Conservation (phyloP, 1,139 yeast genomes). For the Diutina siamensis region DNA sequence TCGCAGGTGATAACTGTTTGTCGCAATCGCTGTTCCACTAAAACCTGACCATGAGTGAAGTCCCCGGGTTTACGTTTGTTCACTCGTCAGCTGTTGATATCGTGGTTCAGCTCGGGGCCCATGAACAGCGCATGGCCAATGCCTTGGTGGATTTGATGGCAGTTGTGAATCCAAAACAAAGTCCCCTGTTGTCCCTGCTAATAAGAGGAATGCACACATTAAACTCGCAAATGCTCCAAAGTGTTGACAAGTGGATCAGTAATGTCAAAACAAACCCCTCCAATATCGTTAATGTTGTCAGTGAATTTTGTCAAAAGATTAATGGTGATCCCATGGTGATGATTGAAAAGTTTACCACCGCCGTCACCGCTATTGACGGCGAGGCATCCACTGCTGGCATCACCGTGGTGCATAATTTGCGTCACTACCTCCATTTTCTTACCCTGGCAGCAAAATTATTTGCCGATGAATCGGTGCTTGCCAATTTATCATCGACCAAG, state of each 20-base stretch:
- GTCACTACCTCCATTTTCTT: not conserved
- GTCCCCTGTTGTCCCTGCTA: not conserved
- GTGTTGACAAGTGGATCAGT: not conserved
- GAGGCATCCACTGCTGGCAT: not conserved
- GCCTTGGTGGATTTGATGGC: not conserved
- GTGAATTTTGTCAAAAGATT: not conserved
- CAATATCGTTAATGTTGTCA: not conserved
- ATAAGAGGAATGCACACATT: not conserved
- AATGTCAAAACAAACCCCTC: not conserved
- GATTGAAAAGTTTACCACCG: not conserved
- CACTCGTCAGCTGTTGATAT: not conserved
- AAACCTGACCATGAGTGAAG: slow-evolving; percentile 1
- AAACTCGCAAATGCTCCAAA: not conserved
- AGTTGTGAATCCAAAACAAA: not conserved
- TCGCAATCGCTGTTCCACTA: not conserved
- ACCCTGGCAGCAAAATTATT: not conserved
- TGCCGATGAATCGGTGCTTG: no score
- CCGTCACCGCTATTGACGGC: not conserved
- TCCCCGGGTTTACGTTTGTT: slow-evolving; percentile 5
- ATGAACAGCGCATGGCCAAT: not conserved
- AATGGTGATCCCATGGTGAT: slow-evolving; percentile 1
- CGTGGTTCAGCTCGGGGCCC: slow-evolving; percentile 3
- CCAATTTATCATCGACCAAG: no score
- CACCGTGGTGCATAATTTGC: not conserved
- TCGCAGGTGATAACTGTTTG: not conserved